Base-by-base conservation (phyloP, 2,329 filamentous ascomycete species). In the Rutstroemia sydowiana region DNA sequence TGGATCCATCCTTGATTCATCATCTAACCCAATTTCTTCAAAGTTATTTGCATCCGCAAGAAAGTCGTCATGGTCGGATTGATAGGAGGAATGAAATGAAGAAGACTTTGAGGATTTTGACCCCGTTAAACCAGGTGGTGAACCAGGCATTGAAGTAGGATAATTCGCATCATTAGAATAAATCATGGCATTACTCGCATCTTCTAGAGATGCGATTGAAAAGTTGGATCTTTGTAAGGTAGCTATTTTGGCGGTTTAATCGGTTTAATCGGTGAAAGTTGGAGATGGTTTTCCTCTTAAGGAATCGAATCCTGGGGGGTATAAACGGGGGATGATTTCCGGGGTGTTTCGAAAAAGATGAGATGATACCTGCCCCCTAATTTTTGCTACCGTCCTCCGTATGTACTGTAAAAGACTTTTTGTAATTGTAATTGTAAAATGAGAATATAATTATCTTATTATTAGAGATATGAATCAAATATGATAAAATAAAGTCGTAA, bases 101-200 rank as follows among this genome's bases (percentile, higher is more conserved):
- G 88, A 95, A 26, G 89, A 90, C 70, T 93, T 95, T 59, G 88
- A 95, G 57, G 88, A 93, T 69, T 92, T 95, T 55, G 88, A 95
- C 60, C 77, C 78, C 45, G 86, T 88, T 71, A 95, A 82, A 63
- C 88, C 87, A 55, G 86, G 86, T 53, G 85, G 85, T 59, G 86
- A 88, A 67, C 78, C 80, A 43, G 84, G 83, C 57, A 62, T 65
- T 45, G 59, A 52, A 30, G 55, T 52, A 43, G 45, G 53, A 39
- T 55, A 55, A 32, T 30, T 53, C 50, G 54, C 57, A 59, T 63
- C 52, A 52, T 59, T 57, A 32, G 50, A 48, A 49, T 55, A 53
- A 44, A 40, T 51, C 53, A 57, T 57, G 23, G 23, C 23, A 48
- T 42, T 61, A 57, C 61, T 63, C 53, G 60, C 63, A 66, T 65